Base-by-base conservation (phyloP, 106 monocot species). In the Phalaenopsis equestris region DNA sequence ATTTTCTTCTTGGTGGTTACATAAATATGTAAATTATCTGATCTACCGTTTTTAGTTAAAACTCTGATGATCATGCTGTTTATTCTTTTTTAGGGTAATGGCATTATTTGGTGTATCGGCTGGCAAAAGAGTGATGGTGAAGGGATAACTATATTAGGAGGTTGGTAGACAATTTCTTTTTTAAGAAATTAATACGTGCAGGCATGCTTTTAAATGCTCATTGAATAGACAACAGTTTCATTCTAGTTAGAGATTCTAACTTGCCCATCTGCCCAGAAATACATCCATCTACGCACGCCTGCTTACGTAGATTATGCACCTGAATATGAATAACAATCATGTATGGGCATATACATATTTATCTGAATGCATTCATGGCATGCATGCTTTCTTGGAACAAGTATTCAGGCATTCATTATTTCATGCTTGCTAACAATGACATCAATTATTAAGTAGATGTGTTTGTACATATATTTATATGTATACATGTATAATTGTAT, bases 91-190 rank as follows among this genome's bases (percentile, higher is more conserved):
- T 87, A 99, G 99, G 87, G 86, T 77, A 85, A 86, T 84, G 80
- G 82, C 67, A 75, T 84, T 37, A 83, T 93, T 78, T 99, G 99
- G 99, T 99, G 99, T 76, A 91, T 99, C 72, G 99, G 99, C 56
- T 99, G 99, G 99, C 92, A 91, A 83, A 99, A 91, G 70, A 99
- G 85, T 84, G 78, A 76, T 78, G 92, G 89, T 70, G 83, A 85
- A 85, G 94, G 87, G 37, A 84, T 81, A 73, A 95, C 90, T 23
- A 99, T 95, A 87, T 80, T 99, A 79, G 99, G 99, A 99, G 99
- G 99, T 99, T 82, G 74, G 88, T 84, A 12, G 21, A 78, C 64
- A 37, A 55, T 7, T 55, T 41, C 52, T 64, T 42, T 76, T 49
- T 24, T 45, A n/a, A 17, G 43, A 4, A 73, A 2, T 14, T 16